These are phyloP conservation scores for Dysphania ambrosioides DNA, from an alignment of 148 eudicot species.

Conservation along the genomic window DNA sequence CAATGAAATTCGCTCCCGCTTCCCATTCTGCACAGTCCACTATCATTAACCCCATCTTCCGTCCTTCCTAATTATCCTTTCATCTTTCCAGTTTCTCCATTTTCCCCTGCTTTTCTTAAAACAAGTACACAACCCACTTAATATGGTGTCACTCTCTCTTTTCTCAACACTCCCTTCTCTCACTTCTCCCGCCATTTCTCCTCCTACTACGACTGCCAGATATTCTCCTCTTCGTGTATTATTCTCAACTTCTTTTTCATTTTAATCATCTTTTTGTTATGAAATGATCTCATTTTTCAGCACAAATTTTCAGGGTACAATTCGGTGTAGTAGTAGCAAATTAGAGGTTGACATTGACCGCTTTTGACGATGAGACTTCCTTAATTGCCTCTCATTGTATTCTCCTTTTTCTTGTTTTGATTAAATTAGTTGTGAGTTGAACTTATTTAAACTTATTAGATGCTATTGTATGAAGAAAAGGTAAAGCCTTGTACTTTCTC, in stretches of 20 bases:
- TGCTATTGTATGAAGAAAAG: not conserved
- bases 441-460: too few relatives aligned
- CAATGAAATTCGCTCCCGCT: conserved; percentile 30
- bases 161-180: conserved; percentile 63
- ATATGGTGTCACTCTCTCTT: conserved; percentile 52
- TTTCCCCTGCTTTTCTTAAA: too few relatives aligned
- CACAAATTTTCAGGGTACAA: conserved; percentile 37
- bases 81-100: too few relatives aligned
- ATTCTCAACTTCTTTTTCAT: not conserved
- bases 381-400: conserved; percentile 51
- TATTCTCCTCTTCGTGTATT: conserved; percentile 42
- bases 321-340: conserved; percentile 43
- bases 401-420: not conserved
- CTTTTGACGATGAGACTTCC: conserved; percentile 55
- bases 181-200: too few relatives aligned
- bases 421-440: too few relatives aligned
- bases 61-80: not conserved
- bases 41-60: not conserved
- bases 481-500: not conserved
- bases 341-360: conserved; percentile 38
- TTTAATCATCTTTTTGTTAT: not conserved
- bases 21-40: conserved; percentile 18
- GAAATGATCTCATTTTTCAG: not conserved
- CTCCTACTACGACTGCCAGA: conserved; percentile 27
- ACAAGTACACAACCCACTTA: not conserved